Base-by-base conservation (phyloP, 148 eudicot genomes). In the Cornus controversa region DNA sequence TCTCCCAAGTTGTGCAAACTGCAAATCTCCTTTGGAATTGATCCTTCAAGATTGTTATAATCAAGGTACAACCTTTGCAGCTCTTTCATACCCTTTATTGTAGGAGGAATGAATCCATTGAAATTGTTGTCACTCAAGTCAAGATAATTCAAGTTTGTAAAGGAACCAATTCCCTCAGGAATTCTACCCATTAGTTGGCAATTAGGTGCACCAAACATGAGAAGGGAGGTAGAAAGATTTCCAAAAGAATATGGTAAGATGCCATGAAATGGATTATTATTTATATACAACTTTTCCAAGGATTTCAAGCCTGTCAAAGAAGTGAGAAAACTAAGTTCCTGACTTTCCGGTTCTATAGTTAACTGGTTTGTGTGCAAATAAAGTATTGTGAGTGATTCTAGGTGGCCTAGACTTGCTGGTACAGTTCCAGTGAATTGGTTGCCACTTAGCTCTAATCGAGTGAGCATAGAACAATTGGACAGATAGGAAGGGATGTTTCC, bases 401-500 rank as follows among this genome's bases (percentile, higher is more conserved):
- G 62, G 42, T 73, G n/a, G 31, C 77, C 77, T 25, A 74, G 50
- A 64, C 37, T 74, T 8, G 20, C 37, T 7, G 77, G 77, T 23
- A 74, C 58, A 2, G 37, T 13, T 63, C 77, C 77, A 28, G 28
- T 15, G 20, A 74, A 64, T 23, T 58, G 77, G 66, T 82, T 82
- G 10, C n/a, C n/a, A n/a, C n/a, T 23, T n/a, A 6, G 47, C 72
- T 25, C 24, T n/a, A n/a, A n/a, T n/a, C n/a, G n/a, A n/a, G n/a
- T n/a, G n/a, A n/a, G n/a, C n/a, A n/a, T n/a, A n/a, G 62, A 20
- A n/a, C n/a, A n/a, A n/a, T n/a, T n/a, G n/a, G n/a, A n/a, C n/a
- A n/a, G n/a, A n/a, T n/a, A n/a, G n/a, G 16, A 25, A 28, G 80
- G 84, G 27, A 81, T 63, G 10, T 25, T 63, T 68, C 84, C 84